Conservation (phyloP, 345 rosid genomes). For the Microthlaspi erraticum region DNA sequence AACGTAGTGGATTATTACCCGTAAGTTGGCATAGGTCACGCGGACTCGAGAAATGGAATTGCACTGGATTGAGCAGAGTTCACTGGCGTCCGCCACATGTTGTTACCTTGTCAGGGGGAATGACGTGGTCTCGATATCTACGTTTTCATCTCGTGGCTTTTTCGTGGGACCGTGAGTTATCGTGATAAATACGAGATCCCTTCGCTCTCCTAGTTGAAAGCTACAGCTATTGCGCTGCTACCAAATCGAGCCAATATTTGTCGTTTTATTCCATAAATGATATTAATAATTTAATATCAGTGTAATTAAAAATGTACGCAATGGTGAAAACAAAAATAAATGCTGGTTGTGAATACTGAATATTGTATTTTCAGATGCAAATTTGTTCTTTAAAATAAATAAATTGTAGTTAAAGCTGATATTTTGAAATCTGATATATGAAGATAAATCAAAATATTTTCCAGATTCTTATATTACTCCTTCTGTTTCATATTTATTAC, state of each 20-base stretch:
- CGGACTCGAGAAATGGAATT: constrained; percentile 42
- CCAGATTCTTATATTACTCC: no score
- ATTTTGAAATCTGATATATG: no score
- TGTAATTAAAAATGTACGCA: not conserved
- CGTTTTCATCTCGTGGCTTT: constrained; percentile 15
- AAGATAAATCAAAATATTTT: no score
- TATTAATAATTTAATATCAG: not conserved
- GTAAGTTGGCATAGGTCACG: constrained; percentile 19
- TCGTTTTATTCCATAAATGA: not conserved
- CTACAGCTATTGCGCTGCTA: constrained; percentile 29
- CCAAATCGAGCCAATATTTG: constrained; percentile 26
- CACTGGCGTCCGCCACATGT: constrained; percentile 47
- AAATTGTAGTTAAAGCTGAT: not conserved
- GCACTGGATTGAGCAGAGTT: constrained; percentile 39
- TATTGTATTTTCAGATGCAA: not conserved
- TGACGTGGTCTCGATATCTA: constrained; percentile 41
- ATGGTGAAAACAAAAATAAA: not conserved
- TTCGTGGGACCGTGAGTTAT: constrained; percentile 20
- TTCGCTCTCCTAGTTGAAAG: constrained; percentile 13
- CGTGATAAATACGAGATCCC: constrained; percentile 17
- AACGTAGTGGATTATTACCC: not conserved
- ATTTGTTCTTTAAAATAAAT: not conserved
- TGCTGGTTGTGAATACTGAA: not conserved
- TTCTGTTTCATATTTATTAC: no score
- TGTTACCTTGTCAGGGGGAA: constrained; percentile 41